phyloP scores from a whole-genome alignment of 805 yeast genomes.

The Pichia cabralensis region DNA sequence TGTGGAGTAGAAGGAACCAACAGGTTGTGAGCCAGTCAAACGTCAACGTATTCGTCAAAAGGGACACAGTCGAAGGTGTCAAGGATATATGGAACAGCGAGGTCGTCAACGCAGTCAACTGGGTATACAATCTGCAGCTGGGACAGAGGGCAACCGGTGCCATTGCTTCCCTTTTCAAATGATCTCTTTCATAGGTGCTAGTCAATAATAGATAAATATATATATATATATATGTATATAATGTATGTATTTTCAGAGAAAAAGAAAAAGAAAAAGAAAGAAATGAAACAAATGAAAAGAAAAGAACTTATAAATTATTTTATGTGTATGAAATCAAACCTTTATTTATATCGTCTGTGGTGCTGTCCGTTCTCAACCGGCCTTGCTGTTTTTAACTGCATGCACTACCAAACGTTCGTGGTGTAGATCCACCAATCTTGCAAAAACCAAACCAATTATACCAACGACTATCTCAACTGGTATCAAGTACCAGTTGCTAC shows the following conservation, averaged over 20 bases:
- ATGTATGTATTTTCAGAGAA: not conserved
- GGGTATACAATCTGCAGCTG: conserved; percentile 38
- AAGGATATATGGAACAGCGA: conserved; percentile 78
- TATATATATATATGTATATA: not conserved
- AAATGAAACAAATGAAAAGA: too few species aligned
- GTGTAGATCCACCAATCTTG: conserved; percentile 48
- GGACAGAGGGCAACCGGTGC: conserved; percentile 10
- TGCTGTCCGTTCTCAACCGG: too few species aligned
- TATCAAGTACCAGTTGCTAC: conserved; percentile 34
- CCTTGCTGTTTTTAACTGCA: conserved; percentile 39
- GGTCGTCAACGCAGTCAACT: conserved; percentile 50
- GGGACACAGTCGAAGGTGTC: conserved; percentile 37
- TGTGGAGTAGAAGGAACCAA: conserved; percentile 48
- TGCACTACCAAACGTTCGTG: conserved; percentile 42
- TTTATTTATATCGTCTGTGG: too few species aligned
- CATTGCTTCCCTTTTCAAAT: conserved; percentile 6
- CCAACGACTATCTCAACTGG: conserved; percentile 40
- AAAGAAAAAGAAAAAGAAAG: too few species aligned
- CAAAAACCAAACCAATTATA: conserved; percentile 39
- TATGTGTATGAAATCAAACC: too few species aligned
- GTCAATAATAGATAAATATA: not conserved
- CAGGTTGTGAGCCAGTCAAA: conserved; percentile 35
- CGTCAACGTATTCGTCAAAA: too few species aligned
- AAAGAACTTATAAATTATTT: too few species aligned
- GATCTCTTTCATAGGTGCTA: not conserved